A percentile compares a stretch with the other conserved stretches of the same genome.
Evolutionary conservation across 2,329 filamentous ascomycete species (phyloP).

Genomic region (Lojkania enalia): DNA sequence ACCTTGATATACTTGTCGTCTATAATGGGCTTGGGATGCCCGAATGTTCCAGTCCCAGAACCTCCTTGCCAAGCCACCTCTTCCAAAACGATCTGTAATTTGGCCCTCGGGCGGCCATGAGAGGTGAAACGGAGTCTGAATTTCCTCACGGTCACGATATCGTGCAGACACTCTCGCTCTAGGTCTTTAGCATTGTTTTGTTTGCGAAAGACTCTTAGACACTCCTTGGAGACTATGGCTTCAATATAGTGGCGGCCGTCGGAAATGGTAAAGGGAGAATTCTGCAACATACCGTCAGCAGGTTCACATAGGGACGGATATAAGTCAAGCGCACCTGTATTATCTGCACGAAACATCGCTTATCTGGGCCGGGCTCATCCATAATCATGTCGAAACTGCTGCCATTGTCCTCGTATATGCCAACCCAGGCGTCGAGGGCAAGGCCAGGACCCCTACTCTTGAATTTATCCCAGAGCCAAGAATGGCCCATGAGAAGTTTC

Average conservation of each 20-base stretch:
- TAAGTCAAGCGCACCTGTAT: slow-evolving; percentile 19
- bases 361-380: slow-evolving; percentile 10
- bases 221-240: slow-evolving; percentile 19
- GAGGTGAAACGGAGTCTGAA: slow-evolving; percentile 31
- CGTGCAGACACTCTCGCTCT: slow-evolving; percentile 2
- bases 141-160: slow-evolving; percentile 22
- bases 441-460: slow-evolving; percentile 9
- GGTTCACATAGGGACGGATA: too few species aligned
- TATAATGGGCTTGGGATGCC: neutral
- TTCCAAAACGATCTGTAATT: slow-evolving; percentile 28
- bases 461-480: too few species aligned
- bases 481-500: too few species aligned
- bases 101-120: slow-evolving; percentile 28
- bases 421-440: slow-evolving; percentile 19
- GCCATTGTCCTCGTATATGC: slow-evolving; percentile 40
- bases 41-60: neutral
- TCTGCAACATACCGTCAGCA: neutral
- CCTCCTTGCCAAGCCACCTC: slow-evolving; percentile 19
- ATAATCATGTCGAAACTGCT: slow-evolving; percentile 36
- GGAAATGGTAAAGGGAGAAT: slow-evolving; percentile 22
- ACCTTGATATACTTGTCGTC: neutral
- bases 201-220: slow-evolving; percentile 1
- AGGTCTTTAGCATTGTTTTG: slow-evolving; percentile 8
- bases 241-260: slow-evolving; percentile 30
- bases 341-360: slow-evolving; percentile 24